Percentiles rank a stretch among this genome's conserved stretches.
These are phyloP conservation scores for Ustanciosporium gigantosporum DNA, from an alignment of 1,284 basidiomycete species.

Conservation along the genomic window DNA sequence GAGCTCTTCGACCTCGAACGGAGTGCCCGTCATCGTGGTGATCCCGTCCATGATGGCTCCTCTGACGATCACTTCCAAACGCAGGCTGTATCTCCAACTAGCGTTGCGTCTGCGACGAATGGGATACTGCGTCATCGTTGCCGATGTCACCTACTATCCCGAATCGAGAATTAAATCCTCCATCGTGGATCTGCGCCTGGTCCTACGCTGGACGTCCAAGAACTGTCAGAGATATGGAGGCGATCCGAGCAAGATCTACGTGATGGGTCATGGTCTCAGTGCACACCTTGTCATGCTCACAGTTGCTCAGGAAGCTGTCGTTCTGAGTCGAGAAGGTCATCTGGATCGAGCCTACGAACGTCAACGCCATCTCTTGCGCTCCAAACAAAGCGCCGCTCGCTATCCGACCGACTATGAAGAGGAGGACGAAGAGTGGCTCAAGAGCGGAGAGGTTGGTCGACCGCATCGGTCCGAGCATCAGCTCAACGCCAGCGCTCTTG, in stretches of 20 bases:
- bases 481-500: constrained; percentile 10
- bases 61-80: constrained; percentile 26
- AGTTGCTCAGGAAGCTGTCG: constrained; percentile 61
- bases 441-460: constrained; percentile 30
- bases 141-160: constrained; percentile 61
- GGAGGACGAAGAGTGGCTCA: constrained; percentile 38
- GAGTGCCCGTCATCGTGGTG: constrained; percentile 60
- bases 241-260: constrained; percentile 57
- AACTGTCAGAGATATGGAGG: constrained; percentile 60
- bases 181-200: constrained; percentile 57
- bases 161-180: constrained; percentile 54
- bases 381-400: constrained; percentile 1
- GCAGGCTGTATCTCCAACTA: constrained; percentile 57
- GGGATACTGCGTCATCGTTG: constrained; percentile 62
- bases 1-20: constrained; percentile 3
- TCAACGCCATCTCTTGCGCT: constrained; percentile 16
- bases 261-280: constrained; percentile 61
- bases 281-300: constrained; percentile 62
- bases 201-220: constrained; percentile 60
- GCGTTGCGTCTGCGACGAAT: constrained; percentile 58
- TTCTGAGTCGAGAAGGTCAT: constrained; percentile 46
- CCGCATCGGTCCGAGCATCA: background rate
- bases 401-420: constrained; percentile 1
- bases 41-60: constrained; percentile 58
- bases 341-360: constrained; percentile 34